phyloP scores from a whole-genome alignment of 805 yeast genomes.

The Candida parachauliodes region DNA sequence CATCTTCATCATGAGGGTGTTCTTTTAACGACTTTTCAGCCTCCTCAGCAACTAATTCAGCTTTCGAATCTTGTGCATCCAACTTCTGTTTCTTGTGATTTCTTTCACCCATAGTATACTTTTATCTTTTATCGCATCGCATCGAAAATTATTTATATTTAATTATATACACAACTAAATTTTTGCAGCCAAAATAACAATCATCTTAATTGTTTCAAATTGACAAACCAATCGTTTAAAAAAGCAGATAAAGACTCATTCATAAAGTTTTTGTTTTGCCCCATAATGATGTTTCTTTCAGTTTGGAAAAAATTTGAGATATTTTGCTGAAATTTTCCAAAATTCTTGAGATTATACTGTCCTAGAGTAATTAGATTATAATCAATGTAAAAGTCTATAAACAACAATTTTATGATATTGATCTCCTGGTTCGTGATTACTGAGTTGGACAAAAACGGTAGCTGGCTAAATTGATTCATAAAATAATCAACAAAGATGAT shows the following conservation, averaged over 20 bases:
- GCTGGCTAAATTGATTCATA: background rate
- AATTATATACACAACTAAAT: background rate
- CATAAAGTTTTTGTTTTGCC: background rate
- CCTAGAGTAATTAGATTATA: conserved; percentile 4
- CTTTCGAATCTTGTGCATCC: conserved; percentile 42
- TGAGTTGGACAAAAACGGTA: conserved; percentile 1
- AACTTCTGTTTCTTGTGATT: conserved; percentile 47
- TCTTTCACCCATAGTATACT: conserved; percentile 25
- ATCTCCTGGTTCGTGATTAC: background rate
- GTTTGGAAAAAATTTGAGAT: background rate
- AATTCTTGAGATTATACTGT: conserved; percentile 1
- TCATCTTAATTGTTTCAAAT: background rate
- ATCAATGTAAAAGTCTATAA: conserved; percentile 4
- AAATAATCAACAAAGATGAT: background rate
- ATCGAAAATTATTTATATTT: background rate
- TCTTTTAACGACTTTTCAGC: conserved; percentile 52
- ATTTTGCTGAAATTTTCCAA: conserved; percentile 1
- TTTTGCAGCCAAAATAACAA: conserved; percentile 2
- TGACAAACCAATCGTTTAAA: conserved; percentile 6
- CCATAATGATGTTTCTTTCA: background rate
- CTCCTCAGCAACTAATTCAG: conserved; percentile 63
- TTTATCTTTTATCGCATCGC: conserved; percentile 5
- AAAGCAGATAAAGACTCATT: conserved; percentile 1
- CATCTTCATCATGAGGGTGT: conserved; percentile 44
- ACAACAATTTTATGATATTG: background rate